Base-by-base conservation (phyloP, 2,329 filamentous ascomycete species). In the Harringtonia aguacate region DNA sequence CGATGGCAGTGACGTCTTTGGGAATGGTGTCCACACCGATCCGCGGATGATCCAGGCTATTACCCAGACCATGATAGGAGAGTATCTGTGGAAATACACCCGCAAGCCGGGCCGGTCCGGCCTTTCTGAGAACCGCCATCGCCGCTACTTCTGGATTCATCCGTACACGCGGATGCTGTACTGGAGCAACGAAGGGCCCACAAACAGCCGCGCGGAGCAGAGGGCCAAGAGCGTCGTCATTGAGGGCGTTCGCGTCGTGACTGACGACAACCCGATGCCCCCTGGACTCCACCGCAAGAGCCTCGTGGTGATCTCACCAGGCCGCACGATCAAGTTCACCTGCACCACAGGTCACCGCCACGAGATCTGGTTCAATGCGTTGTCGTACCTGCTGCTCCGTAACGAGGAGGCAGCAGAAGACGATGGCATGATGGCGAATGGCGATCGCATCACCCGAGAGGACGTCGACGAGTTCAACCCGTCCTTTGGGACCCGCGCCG, bases 21-120 rank as follows among this genome's bases (percentile, higher is more conserved):
- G 66, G 67, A 63, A 92, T 48, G 77, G 79, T 10, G 70, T 79
- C 18, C 76, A 77, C 50, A 94, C 88, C 6, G 92, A 98, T 65
- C 90, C 90, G 50, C 85, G 90, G 55, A 95, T 98, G 88, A 97
- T 98, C 53, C 88, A 95, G 66, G 92, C 92, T 39, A 95, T 98
- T 52, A 98, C 92, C 3, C 90, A 98, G 64, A 97, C 92, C 17
- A 98, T 98, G 92, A 97, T 98, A 58, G 92, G 92, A 45, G 92
- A 98, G 61, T 97, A 90, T 61, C 72, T 98, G 34, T 98, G 92
- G 92, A 98, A 98, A 62, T 98, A 98, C 64, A 98, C 92, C 0
- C 84, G 92, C 56, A 95, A 92, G 67, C 75, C 89, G 47, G 89
- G 88, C n/a, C 82, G 90, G 21, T 84, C 81, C 44, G 85, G 88